Evolutionary conservation across 192 early-diverging fungal species (phyloP).

Genomic region (Podochytrium sp.): DNA sequence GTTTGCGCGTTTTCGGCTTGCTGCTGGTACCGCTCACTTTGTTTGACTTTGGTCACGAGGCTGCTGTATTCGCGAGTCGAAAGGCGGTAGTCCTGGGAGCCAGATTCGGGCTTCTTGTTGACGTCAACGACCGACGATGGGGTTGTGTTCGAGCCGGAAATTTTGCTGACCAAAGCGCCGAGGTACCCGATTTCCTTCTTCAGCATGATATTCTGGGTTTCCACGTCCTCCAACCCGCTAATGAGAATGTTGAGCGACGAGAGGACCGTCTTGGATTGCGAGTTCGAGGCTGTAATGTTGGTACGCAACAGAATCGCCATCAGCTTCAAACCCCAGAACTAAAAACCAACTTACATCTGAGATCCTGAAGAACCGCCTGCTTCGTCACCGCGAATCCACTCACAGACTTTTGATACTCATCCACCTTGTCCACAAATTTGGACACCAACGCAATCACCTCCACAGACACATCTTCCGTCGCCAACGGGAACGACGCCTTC

Average conservation of each 20-base stretch:
- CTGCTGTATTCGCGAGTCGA: slow-evolving; percentile 37
- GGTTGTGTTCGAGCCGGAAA: not conserved
- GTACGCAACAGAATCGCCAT: not conserved
- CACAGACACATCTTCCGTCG: not conserved
- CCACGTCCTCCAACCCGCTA: slow-evolving; percentile 33
- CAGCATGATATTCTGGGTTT: slow-evolving; percentile 22
- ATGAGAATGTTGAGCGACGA: slow-evolving; percentile 35
- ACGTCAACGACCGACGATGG: not conserved
- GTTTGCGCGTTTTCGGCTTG: slow-evolving; percentile 46
- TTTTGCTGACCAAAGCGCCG: slow-evolving; percentile 1
- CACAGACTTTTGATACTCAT: slow-evolving; percentile 35
- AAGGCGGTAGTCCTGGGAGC: slow-evolving; percentile 21
- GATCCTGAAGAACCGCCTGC: slow-evolving; percentile 25
- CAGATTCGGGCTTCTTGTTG: not conserved
- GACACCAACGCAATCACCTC: slow-evolving; percentile 19
- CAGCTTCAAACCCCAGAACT: not conserved
- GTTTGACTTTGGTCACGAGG: slow-evolving; percentile 32
- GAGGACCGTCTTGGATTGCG: slow-evolving; percentile 28
- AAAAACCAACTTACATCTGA: slow-evolving; percentile 19
- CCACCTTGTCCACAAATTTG: slow-evolving; percentile 29
- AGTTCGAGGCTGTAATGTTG: not conserved
- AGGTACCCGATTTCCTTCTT: slow-evolving; percentile 28
- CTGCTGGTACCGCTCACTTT: slow-evolving; percentile 27
- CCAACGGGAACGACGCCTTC: not conserved
- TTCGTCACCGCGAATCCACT: slow-evolving; percentile 23